Conservation (phyloP, 1,284 basidiomycete genomes). For the Vanrija sp. region DNA sequence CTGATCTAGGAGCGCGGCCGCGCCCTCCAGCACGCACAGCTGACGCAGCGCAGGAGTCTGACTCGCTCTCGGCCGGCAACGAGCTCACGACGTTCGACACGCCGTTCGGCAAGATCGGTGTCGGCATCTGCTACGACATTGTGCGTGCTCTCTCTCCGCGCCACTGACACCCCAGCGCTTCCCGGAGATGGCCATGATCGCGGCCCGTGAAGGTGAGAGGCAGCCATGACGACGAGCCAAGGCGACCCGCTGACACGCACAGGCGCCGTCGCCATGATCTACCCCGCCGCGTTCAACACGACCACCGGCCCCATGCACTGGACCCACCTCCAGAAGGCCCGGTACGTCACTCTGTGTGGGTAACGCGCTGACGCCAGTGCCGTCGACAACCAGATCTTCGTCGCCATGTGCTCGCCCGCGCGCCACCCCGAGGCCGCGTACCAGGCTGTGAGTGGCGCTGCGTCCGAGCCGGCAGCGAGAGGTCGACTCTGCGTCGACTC, state of each 20-base stretch:
- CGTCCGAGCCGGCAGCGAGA: neutral
- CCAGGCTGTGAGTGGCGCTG: slow-evolving; percentile 65
- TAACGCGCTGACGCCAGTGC: slow-evolving; percentile 57
- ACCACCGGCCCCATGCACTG: slow-evolving; percentile 96
- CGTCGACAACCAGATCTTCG: slow-evolving; percentile 92
- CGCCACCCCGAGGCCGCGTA: slow-evolving; percentile 75
- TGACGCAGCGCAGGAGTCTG: slow-evolving; percentile 69
- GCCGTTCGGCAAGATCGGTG: slow-evolving; percentile 53
- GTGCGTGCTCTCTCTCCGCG: slow-evolving; percentile 20
- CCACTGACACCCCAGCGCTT: slow-evolving; percentile 58
- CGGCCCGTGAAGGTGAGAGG: slow-evolving; percentile 70
- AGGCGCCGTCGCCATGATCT: slow-evolving; percentile 87
- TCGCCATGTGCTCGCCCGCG: slow-evolving; percentile 93
- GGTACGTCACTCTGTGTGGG: slow-evolving; percentile 54
- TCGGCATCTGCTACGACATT: slow-evolving; percentile 54
- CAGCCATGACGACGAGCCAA: neutral
- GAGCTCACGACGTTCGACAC: slow-evolving; percentile 82
- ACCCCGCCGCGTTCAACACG: slow-evolving; percentile 62
- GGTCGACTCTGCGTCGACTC: slow-evolving; percentile 15
- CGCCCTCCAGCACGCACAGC: neutral
- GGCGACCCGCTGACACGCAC: neutral
- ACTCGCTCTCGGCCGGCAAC: slow-evolving; percentile 78
- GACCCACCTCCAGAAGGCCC: slow-evolving; percentile 83
- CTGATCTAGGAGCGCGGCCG: neutral
- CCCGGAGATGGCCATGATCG: slow-evolving; percentile 89